phyloP scores from a whole-genome alignment of 768 basidiomycete genomes.

The Amanita polypyramis region DNA sequence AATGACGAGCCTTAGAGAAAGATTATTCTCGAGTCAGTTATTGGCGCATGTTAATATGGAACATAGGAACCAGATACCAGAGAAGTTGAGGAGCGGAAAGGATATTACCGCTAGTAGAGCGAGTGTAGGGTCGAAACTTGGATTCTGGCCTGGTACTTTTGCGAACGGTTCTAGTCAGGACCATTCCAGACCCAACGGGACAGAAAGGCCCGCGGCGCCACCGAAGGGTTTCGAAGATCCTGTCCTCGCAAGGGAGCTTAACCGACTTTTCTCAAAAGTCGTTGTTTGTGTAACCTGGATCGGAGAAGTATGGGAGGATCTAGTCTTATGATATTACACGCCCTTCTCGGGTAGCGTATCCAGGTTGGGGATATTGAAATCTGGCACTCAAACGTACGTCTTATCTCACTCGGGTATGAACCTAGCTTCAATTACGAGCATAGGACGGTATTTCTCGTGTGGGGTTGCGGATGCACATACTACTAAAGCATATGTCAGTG shows the following conservation, averaged over 20 bases:
- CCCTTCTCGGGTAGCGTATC: too few relatives aligned
- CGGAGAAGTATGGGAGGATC: conserved; percentile 42
- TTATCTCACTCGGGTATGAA: too few relatives aligned
- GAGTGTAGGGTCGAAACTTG: conserved; percentile 15
- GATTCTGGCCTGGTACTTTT: conserved; percentile 4
- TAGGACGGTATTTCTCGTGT: too few relatives aligned
- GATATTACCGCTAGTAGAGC: conserved; percentile 10
- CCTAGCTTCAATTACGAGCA: too few relatives aligned
- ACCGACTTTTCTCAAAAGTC: conserved; percentile 31
- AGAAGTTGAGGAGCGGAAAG: conserved; percentile 26
- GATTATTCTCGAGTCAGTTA: conserved; percentile 9
- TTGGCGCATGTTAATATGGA: background rate
- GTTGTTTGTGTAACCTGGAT: conserved; percentile 40
- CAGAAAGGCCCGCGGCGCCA: conserved; percentile 6
- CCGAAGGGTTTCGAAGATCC: conserved; percentile 60
- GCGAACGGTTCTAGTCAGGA: background rate
- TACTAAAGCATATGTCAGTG: too few relatives aligned
- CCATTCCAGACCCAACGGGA: background rate
- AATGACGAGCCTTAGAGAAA: conserved; percentile 26
- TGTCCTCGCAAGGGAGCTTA: conserved; percentile 33
- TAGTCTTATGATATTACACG: conserved; percentile 14
- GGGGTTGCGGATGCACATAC: too few relatives aligned
- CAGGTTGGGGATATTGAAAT: too few relatives aligned
- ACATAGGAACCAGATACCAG: conserved; percentile 15
- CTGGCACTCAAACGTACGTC: too few relatives aligned